phyloP scores from a whole-genome alignment of 2,329 filamentous ascomycete species.

The Colletotrichum godetiae region DNA sequence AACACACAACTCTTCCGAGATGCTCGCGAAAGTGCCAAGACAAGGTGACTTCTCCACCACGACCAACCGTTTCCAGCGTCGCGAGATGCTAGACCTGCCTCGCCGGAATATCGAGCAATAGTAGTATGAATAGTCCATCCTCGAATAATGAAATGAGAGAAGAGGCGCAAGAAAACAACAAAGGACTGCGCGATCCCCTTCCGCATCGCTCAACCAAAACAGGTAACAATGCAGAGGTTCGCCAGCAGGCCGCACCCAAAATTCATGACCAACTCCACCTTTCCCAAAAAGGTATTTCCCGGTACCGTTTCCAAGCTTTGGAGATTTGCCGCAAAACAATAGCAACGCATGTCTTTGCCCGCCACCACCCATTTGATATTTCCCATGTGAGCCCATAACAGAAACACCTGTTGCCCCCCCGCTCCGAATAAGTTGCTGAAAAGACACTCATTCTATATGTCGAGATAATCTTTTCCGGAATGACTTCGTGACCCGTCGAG shows the following conservation, averaged over 20 bases:
- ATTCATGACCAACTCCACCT: slow-evolving; percentile 50
- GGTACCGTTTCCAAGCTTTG: slow-evolving; percentile 42
- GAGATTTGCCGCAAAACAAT: slow-evolving; percentile 40
- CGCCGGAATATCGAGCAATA: slow-evolving; percentile 8
- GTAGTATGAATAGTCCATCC: slow-evolving; percentile 28
- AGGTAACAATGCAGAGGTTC: slow-evolving; percentile 37
- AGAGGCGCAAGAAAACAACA: slow-evolving; percentile 23
- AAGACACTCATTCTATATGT: slow-evolving; percentile 63
- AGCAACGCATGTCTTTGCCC: slow-evolving; percentile 48
- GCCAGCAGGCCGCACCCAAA: slow-evolving; percentile 29
- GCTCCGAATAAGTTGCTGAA: slow-evolving; percentile 41
- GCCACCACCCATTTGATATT: slow-evolving; percentile 45
- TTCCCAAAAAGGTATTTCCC: slow-evolving; percentile 38
- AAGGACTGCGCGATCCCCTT: slow-evolving; percentile 15
- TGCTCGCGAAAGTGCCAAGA: slow-evolving; percentile 36
- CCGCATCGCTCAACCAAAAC: slow-evolving; percentile 9
- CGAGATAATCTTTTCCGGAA: slow-evolving; percentile 55
- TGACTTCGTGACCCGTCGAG: slow-evolving; percentile 36
- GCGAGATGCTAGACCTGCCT: slow-evolving; percentile 17
- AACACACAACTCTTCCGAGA: slow-evolving; percentile 28
- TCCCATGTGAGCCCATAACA: slow-evolving; percentile 50
- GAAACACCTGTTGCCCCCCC: slow-evolving; percentile 48
- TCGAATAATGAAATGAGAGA: slow-evolving; percentile 28
- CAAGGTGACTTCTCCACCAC: slow-evolving; percentile 27
- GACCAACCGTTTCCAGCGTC: slow-evolving; percentile 16